Base-by-base conservation (phyloP, 257 asterid species). In the Capsicum baccatum region DNA sequence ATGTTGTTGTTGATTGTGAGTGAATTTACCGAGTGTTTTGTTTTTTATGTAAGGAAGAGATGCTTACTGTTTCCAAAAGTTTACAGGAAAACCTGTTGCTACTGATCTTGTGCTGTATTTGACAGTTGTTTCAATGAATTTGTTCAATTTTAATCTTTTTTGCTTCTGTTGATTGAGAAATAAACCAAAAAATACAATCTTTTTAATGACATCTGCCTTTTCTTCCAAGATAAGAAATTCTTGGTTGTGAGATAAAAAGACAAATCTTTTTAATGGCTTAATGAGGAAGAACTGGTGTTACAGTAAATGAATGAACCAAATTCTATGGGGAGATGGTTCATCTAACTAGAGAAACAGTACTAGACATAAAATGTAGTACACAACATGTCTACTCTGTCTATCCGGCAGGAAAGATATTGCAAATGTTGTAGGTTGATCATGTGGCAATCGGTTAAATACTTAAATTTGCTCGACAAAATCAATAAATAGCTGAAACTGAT, bases 1-100 rank as follows among this genome's bases (percentile, higher is more conserved):
- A 0, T 68, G 26, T 69, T 13, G 12, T 71, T 78, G 64, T 48
- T 78, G 64, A 71, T 54, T 76, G 62, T 54, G 47, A 15, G 14
- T 54, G 64, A 78, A 26, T 78, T 76, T 76, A 26, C 47, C 0
- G 50, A 13, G 50, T 71, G 37, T 54, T 78, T 64, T 66, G 33
- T 8, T 67, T 74, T 81, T 59, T 37, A 67, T 64, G 17, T 26
- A 26, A 78, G 60, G 80, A 19, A 73, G 21, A 33, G 73, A 21
- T 21, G 79, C 44, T 15, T 47, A 13, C 57, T 6, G 39, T 3
- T 70, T 70, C 42, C 16, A 73, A 73, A 73, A 19, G 56, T 47
- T 48, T n/a, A 73, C 80, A 73, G 42, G 59, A n/a, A 47, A 73
- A 48, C 37, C 80, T 73, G 80, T 48, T 47, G 81, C 11, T 26